phyloP scores from a whole-genome alignment of 768 basidiomycete species.

The Mycena vulgaris region DNA sequence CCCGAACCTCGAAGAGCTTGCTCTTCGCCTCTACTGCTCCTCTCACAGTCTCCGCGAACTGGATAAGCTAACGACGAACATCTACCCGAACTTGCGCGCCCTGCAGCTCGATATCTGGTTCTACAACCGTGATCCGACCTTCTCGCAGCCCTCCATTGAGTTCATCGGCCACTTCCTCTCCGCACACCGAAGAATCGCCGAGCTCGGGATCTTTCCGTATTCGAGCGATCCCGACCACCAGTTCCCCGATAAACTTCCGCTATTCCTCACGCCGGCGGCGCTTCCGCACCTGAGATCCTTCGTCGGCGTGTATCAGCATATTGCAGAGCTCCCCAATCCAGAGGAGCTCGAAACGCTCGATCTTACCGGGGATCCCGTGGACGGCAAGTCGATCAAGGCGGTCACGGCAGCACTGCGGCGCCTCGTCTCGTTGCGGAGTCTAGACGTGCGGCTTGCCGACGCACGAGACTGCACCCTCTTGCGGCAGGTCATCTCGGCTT shows the following conservation, averaged over 20 bases:
- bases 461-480: neutral
- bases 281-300: conserved; percentile 7
- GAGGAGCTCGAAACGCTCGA: conserved; percentile 8
- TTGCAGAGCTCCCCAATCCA: conserved; percentile 19
- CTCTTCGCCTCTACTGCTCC: conserved; percentile 16
- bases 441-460: conserved; percentile 23
- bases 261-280: conserved; percentile 2
- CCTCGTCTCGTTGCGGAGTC: conserved; percentile 3
- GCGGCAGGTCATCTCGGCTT: neutral
- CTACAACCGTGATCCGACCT: neutral
- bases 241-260: neutral
- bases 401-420: neutral
- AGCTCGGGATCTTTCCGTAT: conserved; percentile 15
- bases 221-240: neutral
- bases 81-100: conserved; percentile 7
- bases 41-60: conserved; percentile 14
- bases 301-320: conserved; percentile 19
- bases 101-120: conserved; percentile 20
- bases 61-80: neutral
- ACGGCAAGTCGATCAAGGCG: neutral
- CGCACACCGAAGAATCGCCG: conserved; percentile 11
- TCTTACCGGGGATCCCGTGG: conserved; percentile 18
- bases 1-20: conserved; percentile 51
- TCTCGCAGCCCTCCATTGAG: neutral
- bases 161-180: conserved; percentile 21